Base-by-base conservation (phyloP, 306 rosid species). In the Prunus fruticosa region DNA sequence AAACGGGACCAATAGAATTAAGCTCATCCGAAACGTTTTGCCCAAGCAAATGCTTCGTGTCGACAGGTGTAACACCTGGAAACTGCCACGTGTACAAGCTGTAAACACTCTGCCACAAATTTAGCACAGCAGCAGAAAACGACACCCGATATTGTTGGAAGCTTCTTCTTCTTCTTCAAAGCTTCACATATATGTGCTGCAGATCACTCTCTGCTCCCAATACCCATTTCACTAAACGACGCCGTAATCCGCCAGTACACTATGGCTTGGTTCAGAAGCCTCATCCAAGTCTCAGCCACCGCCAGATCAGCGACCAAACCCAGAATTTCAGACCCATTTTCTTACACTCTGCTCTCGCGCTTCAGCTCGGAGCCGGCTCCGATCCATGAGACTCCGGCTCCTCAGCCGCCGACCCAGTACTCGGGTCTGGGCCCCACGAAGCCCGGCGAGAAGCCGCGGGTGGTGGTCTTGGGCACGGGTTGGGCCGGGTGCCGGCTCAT, bases 401-500 rank as follows among this genome's bases (percentile, higher is more conserved):
- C 64, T 61, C 65, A 83, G 57, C 50, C 63, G 1, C 15, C 83
- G 72, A 62, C 64, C 23, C 77, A 6, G 30, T 62, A 77, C 30
- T 79, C 93, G 38, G 87, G 84, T 0, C 78, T 95, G 45, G 76
- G 27, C 0, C 92, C 96, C 6, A 89, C 99, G 14, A 73, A 69
- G 76, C 25, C 88, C 14, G 86, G 83, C 41, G 93, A 92, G 89
- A 95, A 95, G 89, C 96, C 99, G 22, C 65, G 97, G 27, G 99
- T 95, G 69, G 96, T 95, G 75, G 97, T 95, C 4, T 63, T 95
- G 73, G 97, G 99, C 0, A 18, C 99, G 1, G 99, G 99, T 5
- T 95, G 97, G 99, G 99, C 97, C 0, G 99, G 97, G 10, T 89
- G 97, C 75, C 76, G 99, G 64, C 78, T 92, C 30, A 87, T 95